Evolutionary conservation across 345 rosid genomes (phyloP).

Genomic region (Citrus trifoliata): DNA sequence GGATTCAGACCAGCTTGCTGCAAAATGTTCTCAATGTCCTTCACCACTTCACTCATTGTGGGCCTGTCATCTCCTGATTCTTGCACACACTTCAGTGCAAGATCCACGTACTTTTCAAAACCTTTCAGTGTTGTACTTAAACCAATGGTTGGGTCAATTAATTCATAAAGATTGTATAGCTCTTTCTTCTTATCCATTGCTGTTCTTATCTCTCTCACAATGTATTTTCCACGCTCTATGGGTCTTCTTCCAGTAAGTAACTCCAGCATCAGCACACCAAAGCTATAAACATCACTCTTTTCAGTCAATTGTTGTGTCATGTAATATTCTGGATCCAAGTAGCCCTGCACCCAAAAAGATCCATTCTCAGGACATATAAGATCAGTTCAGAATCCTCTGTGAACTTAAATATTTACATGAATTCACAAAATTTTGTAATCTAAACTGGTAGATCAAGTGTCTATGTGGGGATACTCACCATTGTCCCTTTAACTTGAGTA

Average conservation of each 20-base stretch:
- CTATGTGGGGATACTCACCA: conserved; percentile 46
- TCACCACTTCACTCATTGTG: conserved; percentile 70
- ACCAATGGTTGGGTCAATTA: conserved; percentile 60
- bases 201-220: conserved; percentile 69
- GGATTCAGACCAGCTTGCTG: conserved; percentile 59
- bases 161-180: conserved; percentile 55
- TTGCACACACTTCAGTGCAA: conserved; percentile 63
- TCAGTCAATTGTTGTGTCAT: conserved; percentile 88
- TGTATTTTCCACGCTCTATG: conserved; percentile 72
- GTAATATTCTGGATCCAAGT: conserved; percentile 92
- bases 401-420: not conserved
- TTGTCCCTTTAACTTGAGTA: conserved; percentile 96
- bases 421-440: not conserved
- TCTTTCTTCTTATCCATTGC: conserved; percentile 55
- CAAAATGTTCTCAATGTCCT: conserved; percentile 71
- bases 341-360: conserved; percentile 47
- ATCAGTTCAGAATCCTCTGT: not conserved
- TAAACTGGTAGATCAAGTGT: not conserved
- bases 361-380: not conserved
- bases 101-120: conserved; percentile 52
- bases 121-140: conserved; percentile 50
- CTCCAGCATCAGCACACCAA: conserved; percentile 85
- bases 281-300: conserved; percentile 95
- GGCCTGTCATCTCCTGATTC: conserved; percentile 62
- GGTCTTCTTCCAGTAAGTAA: conserved; percentile 70